These are phyloP conservation scores for Fusarium zealandicum DNA, from an alignment of 2,329 filamentous ascomycete species.

Conservation along the genomic window DNA sequence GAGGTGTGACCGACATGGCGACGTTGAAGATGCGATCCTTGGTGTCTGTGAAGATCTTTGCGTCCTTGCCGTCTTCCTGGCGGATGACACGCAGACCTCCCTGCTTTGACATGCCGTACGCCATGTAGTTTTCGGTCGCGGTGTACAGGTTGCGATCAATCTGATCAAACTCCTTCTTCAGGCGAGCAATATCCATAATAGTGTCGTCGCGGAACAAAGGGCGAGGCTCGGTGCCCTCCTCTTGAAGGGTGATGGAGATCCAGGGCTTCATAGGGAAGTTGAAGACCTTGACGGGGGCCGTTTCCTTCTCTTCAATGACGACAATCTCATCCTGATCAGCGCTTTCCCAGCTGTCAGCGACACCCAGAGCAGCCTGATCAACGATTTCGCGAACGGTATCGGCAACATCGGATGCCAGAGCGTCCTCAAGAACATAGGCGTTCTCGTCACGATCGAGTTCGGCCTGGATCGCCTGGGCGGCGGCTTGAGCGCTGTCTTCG, in stretches of 20 bases:
- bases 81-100: constrained; percentile 92
- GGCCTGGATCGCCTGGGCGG: constrained; percentile 58
- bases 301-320: constrained; percentile 70
- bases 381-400: constrained; percentile 50
- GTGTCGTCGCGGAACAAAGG: constrained; percentile 77
- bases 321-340: constrained; percentile 75
- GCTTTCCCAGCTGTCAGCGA: constrained; percentile 92
- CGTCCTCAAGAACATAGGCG: constrained; percentile 60
- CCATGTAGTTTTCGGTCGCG: constrained; percentile 89
- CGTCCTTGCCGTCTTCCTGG: constrained; percentile 90
- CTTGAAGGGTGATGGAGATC: constrained; percentile 82
- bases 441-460: constrained; percentile 64
- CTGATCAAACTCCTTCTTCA: constrained; percentile 98
- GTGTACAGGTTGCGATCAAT: constrained; percentile 92
- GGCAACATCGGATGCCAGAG: constrained; percentile 48
- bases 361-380: constrained; percentile 58
- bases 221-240: constrained; percentile 61
- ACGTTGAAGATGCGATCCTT: constrained; percentile 97
- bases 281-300: constrained; percentile 77
- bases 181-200: constrained; percentile 88
- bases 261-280: constrained; percentile 98
- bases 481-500: constrained; percentile 55
- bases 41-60: constrained; percentile 88
- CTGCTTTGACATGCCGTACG: constrained; percentile 92
- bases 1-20: constrained; percentile 74